phyloP scores from a whole-genome alignment of 441 rosid genomes.

The Euphorbia corollata region DNA sequence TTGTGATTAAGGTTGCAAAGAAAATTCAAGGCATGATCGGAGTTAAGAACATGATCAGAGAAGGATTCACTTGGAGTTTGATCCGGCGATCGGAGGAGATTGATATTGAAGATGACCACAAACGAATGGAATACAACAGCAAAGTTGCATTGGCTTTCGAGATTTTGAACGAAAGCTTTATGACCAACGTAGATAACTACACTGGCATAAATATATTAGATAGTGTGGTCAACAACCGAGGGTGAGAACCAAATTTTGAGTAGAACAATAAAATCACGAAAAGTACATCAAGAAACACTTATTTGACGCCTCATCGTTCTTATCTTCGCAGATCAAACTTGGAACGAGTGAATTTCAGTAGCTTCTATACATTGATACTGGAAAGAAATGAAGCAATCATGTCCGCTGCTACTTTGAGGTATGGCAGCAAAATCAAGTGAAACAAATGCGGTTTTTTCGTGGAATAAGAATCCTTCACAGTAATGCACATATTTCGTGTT shows the following conservation, averaged over 20 bases:
- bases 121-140: conserved; percentile 6
- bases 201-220: conserved; percentile 13
- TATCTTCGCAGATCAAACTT: conserved; percentile 27
- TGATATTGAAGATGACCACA: neutral
- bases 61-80: conserved; percentile 25
- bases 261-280: neutral
- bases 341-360: conserved; percentile 23
- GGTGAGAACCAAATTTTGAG: conserved; percentile 23
- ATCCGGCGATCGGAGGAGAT: conserved; percentile 9
- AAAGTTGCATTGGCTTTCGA: conserved; percentile 18
- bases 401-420: conserved; percentile 33
- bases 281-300: conserved; percentile 1
- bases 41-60: conserved; percentile 5
- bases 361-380: conserved; percentile 29
- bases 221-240: conserved; percentile 18
- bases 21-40: conserved; percentile 21
- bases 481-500: neutral
- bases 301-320: conserved; percentile 12
- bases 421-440: neutral
- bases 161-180: conserved; percentile 21
- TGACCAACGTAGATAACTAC: conserved; percentile 6
- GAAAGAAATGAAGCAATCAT: conserved; percentile 28
- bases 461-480: neutral
- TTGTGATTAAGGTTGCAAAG: conserved; percentile 17
- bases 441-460: neutral